Evolutionary conservation across 2,329 filamentous ascomycete genomes (phyloP).

Genomic region (Ceratocystiopsis minuta): DNA sequence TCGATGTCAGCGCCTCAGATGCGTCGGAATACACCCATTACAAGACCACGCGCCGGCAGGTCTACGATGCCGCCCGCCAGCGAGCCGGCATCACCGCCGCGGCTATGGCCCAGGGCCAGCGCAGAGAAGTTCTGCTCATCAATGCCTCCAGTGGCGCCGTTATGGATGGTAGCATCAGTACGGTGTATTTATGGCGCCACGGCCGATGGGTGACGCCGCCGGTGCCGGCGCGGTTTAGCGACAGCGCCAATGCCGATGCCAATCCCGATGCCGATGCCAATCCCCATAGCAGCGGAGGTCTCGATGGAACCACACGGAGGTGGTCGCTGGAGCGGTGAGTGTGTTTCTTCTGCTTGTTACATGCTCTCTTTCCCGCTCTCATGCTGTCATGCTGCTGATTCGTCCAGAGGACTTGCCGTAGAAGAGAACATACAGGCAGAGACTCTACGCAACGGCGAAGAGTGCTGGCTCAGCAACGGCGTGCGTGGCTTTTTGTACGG

Average conservation of each 20-base stretch:
- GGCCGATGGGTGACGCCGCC: constrained; percentile 67
- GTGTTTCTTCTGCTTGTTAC: not conserved
- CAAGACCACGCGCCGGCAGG: constrained; percentile 61
- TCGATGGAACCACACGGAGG: constrained; percentile 62
- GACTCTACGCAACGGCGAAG: constrained; percentile 52
- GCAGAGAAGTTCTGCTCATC: constrained; percentile 54
- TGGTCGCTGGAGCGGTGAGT: constrained; percentile 58
- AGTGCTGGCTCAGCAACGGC: constrained; percentile 79
- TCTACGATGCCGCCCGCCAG: constrained; percentile 53
- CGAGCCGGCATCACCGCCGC: constrained; percentile 38
- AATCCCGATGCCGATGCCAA: too few relatives aligned
- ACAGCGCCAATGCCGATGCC: constrained; percentile 6
- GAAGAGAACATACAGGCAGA: constrained; percentile 43
- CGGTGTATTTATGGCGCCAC: constrained; percentile 59
- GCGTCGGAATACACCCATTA: constrained; percentile 55
- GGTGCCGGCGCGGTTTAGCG: constrained; percentile 24
- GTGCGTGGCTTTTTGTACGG: constrained; percentile 57
- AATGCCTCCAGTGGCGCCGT: constrained; percentile 42
- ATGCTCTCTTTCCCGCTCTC: not conserved
- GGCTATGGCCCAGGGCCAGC: constrained; percentile 20
- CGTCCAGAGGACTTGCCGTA: constrained; percentile 35
- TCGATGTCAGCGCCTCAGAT: constrained; percentile 24
- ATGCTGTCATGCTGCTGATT: not conserved
- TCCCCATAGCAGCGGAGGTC: constrained; percentile 46
- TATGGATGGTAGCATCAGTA: constrained; percentile 76